Evolutionary conservation across 306 rosid species (phyloP).

Genomic region (Cicer bijugum): DNA sequence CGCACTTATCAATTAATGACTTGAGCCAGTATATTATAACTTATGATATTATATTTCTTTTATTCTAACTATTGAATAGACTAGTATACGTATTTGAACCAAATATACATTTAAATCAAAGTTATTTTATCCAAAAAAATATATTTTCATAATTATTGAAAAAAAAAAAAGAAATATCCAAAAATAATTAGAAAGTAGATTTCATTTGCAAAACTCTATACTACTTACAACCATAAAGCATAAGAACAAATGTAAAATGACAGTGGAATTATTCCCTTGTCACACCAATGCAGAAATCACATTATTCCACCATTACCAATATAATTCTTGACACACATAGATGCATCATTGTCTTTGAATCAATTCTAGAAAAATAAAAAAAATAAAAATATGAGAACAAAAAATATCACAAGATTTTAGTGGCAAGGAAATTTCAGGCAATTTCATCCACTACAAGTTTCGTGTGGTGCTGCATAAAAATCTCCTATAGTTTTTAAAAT

Average conservation of each 20-base stretch:
- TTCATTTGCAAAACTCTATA: conserved; percentile 12
- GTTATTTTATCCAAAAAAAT: not conserved
- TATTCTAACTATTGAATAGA: too few species aligned
- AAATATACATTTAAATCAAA: not conserved
- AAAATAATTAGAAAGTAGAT: conserved; percentile 20
- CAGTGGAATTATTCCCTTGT: conserved; percentile 37
- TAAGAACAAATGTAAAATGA: conserved; percentile 51
- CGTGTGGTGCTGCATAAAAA: conserved; percentile 57
- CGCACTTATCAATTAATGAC: too few species aligned
- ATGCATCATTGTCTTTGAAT: conserved; percentile 50
- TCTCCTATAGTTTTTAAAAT: conserved; percentile 27
- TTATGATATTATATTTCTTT: too few species aligned
- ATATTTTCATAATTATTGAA: not conserved
- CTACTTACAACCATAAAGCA: conserved; percentile 38
- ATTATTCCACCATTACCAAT: conserved; percentile 10
- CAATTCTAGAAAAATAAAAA: conserved; percentile 32
- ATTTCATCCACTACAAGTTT: conserved; percentile 66
- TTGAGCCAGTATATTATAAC: too few species aligned
- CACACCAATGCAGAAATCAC: conserved; percentile 46
- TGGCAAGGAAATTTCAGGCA: conserved; percentile 57
- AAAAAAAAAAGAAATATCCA: conserved; percentile 1
- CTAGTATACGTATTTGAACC: too few species aligned
- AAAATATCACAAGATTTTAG: conserved; percentile 54
- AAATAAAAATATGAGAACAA: conserved; percentile 29
- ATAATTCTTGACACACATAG: conserved; percentile 39